These are phyloP conservation scores for Fusarium pilosicola DNA, from an alignment of 2,329 filamentous ascomycete species.

Conservation along the genomic window DNA sequence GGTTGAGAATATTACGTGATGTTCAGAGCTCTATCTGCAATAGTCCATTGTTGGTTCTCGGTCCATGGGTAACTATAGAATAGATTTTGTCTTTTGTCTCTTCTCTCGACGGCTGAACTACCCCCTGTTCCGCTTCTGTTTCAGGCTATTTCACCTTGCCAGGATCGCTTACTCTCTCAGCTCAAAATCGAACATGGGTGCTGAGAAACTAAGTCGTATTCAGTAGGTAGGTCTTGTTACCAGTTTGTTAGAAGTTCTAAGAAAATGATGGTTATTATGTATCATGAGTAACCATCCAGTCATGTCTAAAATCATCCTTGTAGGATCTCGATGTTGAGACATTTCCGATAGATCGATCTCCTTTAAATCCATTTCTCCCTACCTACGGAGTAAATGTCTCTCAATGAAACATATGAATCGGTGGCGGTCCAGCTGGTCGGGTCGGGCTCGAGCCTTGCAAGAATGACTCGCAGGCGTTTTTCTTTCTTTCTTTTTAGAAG, in stretches of 20 bases:
- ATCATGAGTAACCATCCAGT: too few relatives aligned
- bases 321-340: not conserved
- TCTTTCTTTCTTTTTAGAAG: not conserved
- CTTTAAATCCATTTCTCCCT: not conserved
- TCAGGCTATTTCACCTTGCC: constrained; percentile 5
- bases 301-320: too few relatives aligned
- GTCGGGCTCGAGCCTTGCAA: constrained; percentile 17
- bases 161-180: constrained; percentile 6
- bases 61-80: not conserved
- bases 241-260: too few relatives aligned
- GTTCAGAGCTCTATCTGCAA: not conserved
- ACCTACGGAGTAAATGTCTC: not conserved
- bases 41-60: not conserved
- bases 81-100: not conserved
- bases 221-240: not conserved
- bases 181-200: constrained; percentile 4
- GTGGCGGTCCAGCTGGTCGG: constrained; percentile 14
- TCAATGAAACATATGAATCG: constrained; percentile 23
- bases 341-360: not conserved
- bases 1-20: not conserved
- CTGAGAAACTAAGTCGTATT: not conserved
- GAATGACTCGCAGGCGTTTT: constrained; percentile 24
- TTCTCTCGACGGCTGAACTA: not conserved
- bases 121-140: not conserved
- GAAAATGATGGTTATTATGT: too few relatives aligned